Conservation (phyloP, 352 stramenopile genomes). For the Phytophthora crassamura region DNA sequence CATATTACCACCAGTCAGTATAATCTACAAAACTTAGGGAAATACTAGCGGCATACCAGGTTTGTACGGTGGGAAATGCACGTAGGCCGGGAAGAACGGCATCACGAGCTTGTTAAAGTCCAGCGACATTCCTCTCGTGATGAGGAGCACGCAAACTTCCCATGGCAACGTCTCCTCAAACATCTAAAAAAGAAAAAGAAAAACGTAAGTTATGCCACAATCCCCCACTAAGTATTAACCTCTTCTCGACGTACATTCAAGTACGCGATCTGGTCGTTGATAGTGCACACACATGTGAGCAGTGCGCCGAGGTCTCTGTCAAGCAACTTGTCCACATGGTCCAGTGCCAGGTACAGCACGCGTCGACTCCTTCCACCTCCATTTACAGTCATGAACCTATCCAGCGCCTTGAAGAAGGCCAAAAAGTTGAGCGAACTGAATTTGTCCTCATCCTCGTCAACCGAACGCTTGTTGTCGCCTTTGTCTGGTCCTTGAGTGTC, state of each 20-base stretch:
- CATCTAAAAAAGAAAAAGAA: constrained; percentile 45
- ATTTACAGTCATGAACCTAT: constrained; percentile 47
- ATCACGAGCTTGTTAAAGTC: constrained; percentile 65
- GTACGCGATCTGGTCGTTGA: constrained; percentile 74
- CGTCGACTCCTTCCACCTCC: constrained; percentile 7
- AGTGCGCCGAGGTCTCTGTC: constrained; percentile 60
- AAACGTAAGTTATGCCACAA: neutral
- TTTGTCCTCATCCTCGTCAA: constrained; percentile 28
- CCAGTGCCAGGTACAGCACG: constrained; percentile 67
- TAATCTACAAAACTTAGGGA: neutral
- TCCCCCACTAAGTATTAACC: neutral
- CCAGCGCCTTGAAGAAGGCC: constrained; percentile 70
- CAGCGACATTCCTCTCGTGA: constrained; percentile 72
- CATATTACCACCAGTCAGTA: constrained; percentile 1
- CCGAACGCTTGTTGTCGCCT: constrained; percentile 3
- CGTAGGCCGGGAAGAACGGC: constrained; percentile 57
- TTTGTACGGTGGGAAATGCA: constrained; percentile 70
- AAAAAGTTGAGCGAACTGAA: constrained; percentile 75
- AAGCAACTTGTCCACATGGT: constrained; percentile 75
- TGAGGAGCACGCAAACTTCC: constrained; percentile 65
- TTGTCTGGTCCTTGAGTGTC: constrained; percentile 8
- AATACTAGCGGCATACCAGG: constrained; percentile 29
- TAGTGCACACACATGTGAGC: constrained; percentile 69
- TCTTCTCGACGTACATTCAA: constrained; percentile 47
- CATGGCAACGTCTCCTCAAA: constrained; percentile 54